Conservation (phyloP, 495 filamentous ascomycete species). For the Cercophora sp. region DNA sequence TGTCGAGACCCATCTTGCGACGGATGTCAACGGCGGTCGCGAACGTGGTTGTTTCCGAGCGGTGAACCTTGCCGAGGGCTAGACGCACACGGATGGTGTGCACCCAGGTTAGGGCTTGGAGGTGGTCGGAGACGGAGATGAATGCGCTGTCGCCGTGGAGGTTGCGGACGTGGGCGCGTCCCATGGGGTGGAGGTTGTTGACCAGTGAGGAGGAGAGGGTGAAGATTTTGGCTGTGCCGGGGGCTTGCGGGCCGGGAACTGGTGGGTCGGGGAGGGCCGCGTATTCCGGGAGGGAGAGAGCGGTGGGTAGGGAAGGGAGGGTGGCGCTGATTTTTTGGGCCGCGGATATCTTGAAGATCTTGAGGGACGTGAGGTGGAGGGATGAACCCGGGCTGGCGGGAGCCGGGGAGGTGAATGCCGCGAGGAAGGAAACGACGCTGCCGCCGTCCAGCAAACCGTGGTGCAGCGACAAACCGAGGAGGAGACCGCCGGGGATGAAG, state of each 20-base stretch:
- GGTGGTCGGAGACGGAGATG: neutral
- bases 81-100: neutral
- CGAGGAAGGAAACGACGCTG: neutral
- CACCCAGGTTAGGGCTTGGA: neutral
- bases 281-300: too few species aligned
- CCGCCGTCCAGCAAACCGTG: neutral
- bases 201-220: neutral
- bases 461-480: neutral
- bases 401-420: neutral
- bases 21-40: constrained; percentile 6
- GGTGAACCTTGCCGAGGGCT: neutral
- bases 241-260: neutral
- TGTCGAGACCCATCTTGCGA: neutral
- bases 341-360: neutral
- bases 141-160: neutral
- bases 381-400: neutral
- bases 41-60: neutral
- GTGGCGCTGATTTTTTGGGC: too few species aligned
- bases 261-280: neutral
- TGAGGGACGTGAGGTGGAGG: too few species aligned
- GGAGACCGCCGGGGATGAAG: neutral
- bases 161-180: neutral
- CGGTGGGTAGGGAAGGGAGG: too few species aligned
- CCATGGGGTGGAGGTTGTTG: neutral
- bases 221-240: neutral